Conservation (phyloP, 164 flowering plant genomes). For the Liriodendron chinense region DNA sequence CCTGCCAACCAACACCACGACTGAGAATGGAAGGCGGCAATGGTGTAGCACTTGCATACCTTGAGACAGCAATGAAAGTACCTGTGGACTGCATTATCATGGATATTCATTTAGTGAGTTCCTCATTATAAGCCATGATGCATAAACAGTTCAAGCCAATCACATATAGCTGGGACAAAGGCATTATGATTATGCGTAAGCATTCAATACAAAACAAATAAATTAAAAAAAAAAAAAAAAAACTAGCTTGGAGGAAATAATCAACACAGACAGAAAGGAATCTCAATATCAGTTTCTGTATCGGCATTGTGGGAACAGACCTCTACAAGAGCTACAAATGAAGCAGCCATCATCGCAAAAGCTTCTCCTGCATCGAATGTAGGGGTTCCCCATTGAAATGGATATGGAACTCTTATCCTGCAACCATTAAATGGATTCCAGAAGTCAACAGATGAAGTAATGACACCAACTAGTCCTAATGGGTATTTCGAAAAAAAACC, state of each 20-base stretch:
- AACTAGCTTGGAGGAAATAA: not conserved
- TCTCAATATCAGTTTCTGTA: not conserved
- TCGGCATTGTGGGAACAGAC: constrained; percentile 23
- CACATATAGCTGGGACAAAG: not conserved
- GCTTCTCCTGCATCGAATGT: constrained; percentile 88
- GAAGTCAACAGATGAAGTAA: no score
- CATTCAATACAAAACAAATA: not conserved
- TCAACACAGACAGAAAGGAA: not conserved
- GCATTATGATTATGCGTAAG: not conserved
- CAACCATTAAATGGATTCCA: not conserved
- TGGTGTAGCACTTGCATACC: constrained; percentile 93
- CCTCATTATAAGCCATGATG: not conserved
- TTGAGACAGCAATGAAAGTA: constrained; percentile 69
- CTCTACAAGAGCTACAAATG: constrained; percentile 90
- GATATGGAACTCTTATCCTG: constrained; percentile 92
- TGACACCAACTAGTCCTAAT: no score
- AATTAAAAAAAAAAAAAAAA: no score
- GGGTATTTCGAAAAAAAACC: no score
- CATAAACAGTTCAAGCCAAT: not conserved
- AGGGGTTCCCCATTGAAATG: constrained; percentile 95
- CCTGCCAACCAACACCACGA: constrained; percentile 98
- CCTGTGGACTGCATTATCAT: constrained; percentile 66
- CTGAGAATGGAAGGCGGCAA: constrained; percentile 86
- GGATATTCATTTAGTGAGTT: not conserved
- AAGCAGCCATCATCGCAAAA: constrained; percentile 89